Conservation (phyloP, 1,139 yeast species). For the Taphrina betulina region DNA sequence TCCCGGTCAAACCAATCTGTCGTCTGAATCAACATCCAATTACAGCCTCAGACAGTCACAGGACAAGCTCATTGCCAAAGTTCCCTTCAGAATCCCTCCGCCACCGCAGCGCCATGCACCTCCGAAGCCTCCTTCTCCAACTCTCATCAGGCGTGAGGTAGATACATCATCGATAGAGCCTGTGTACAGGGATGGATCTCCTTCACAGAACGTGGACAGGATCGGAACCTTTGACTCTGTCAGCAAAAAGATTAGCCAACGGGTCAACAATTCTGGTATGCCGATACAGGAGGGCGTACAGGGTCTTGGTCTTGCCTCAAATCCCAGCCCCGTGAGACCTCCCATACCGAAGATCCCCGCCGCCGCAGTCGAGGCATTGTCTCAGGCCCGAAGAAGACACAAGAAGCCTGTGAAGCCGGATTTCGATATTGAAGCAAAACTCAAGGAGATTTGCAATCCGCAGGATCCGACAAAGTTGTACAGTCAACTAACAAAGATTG, state of each 20-base stretch:
- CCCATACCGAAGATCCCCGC: slow-evolving; percentile 37
- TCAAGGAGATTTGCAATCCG: slow-evolving; percentile 74
- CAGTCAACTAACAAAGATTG: slow-evolving; percentile 72
- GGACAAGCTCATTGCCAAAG: slow-evolving; percentile 6
- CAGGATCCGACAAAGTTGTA: slow-evolving; percentile 84
- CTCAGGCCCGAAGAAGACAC: slow-evolving; percentile 59
- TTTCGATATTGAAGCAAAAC: slow-evolving; percentile 65
- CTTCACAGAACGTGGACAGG: slow-evolving; percentile 1
- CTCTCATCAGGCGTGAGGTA: not conserved
- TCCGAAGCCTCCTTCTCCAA: not conserved
- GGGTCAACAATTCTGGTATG: not conserved
- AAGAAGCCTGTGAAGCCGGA: slow-evolving; percentile 57
- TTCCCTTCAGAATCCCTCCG: slow-evolving; percentile 12
- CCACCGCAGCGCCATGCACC: slow-evolving; percentile 15
- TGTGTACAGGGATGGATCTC: not conserved
- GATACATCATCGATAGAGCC: not conserved
- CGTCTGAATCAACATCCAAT: slow-evolving; percentile 27
- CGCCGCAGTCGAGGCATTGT: slow-evolving; percentile 13
- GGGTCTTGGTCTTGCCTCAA: slow-evolving; percentile 17
- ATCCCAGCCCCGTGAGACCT: slow-evolving; percentile 1
- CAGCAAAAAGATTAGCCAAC: slow-evolving; percentile 1
- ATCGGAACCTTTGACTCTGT: not conserved
- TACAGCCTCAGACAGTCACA: slow-evolving; percentile 15
- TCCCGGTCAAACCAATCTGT: slow-evolving; percentile 36
- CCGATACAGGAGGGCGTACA: slow-evolving; percentile 4